These are phyloP conservation scores for Scutellospora calospora DNA, from an alignment of 371 early-diverging fungal genomes.

Conservation along the genomic window DNA sequence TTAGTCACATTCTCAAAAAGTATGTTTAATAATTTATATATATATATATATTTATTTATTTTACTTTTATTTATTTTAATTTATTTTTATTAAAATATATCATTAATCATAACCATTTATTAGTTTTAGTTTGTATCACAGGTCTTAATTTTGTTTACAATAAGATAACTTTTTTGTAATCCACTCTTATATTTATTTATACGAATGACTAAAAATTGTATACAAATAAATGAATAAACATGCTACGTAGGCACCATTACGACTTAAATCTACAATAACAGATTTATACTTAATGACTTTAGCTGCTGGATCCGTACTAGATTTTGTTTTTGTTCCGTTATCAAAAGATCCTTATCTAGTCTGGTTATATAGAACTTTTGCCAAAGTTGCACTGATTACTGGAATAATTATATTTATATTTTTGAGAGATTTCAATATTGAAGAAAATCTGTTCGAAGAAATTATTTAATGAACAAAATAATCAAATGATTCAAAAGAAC, in stretches of 20 bases:
- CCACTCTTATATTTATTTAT: background rate
- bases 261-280: constrained; percentile 23
- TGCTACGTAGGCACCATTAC: constrained; percentile 27
- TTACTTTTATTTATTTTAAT: background rate
- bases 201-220: background rate
- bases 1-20: constrained; percentile 58
- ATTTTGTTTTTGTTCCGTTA: constrained; percentile 22
- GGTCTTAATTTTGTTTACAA: constrained; percentile 18
- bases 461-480: too few relatives aligned
- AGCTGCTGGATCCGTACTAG: constrained; percentile 10
- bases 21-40: background rate
- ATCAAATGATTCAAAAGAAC: too few relatives aligned
- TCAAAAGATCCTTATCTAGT: constrained; percentile 31
- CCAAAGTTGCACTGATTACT: background rate
- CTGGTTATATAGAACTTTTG: background rate
- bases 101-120: background rate
- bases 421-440: background rate
- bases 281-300: constrained; percentile 21
- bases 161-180: constrained; percentile 9
- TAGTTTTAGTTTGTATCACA: constrained; percentile 34
- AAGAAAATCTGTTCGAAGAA: too few relatives aligned
- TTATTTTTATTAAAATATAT: background rate
- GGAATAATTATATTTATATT: background rate
- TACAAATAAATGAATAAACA: background rate
- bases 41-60: background rate